These are phyloP conservation scores for Globisporangium canariense DNA, from an alignment of 352 stramenopile species.

Conservation along the genomic window DNA sequence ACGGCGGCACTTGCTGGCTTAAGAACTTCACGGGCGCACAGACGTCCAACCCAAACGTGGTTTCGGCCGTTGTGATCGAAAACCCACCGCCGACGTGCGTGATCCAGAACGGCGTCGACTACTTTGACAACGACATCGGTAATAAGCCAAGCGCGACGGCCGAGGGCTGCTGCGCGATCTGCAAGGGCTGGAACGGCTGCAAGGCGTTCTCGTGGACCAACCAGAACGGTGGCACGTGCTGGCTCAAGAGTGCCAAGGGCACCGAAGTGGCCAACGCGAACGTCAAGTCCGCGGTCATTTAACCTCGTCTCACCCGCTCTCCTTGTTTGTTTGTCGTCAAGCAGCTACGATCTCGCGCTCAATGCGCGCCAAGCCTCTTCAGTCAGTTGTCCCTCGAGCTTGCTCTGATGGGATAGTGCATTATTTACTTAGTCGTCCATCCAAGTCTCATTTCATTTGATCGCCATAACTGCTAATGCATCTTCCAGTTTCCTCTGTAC, in stretches of 20 bases:
- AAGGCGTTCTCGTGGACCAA: constrained; percentile 45
- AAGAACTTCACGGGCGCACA: constrained; percentile 25
- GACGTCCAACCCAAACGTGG: background rate
- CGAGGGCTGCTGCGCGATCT: constrained; percentile 28
- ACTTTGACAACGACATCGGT: constrained; percentile 30
- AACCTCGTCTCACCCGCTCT: background rate
- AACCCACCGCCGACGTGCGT: constrained; percentile 1
- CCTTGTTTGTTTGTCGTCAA: too few species aligned
- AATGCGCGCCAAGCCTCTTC: too few species aligned
- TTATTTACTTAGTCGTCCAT: too few species aligned
- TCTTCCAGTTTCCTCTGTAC: too few species aligned
- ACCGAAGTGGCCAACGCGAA: background rate
- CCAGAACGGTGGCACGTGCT: constrained; percentile 43
- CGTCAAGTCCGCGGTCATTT: background rate
- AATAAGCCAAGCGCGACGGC: constrained; percentile 10
- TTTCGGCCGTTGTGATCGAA: background rate
- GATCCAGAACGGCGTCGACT: constrained; percentile 22
- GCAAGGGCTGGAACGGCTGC: constrained; percentile 23
- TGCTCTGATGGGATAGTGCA: too few species aligned
- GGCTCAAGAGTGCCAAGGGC: constrained; percentile 39
- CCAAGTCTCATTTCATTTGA: too few species aligned
- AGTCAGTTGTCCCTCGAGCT: too few species aligned
- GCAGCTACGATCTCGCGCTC: too few species aligned
- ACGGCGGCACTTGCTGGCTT: constrained; percentile 52
- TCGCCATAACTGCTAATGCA: too few species aligned